Conservation (phyloP, 441 rosid genomes). For the Geranium incanum region DNA sequence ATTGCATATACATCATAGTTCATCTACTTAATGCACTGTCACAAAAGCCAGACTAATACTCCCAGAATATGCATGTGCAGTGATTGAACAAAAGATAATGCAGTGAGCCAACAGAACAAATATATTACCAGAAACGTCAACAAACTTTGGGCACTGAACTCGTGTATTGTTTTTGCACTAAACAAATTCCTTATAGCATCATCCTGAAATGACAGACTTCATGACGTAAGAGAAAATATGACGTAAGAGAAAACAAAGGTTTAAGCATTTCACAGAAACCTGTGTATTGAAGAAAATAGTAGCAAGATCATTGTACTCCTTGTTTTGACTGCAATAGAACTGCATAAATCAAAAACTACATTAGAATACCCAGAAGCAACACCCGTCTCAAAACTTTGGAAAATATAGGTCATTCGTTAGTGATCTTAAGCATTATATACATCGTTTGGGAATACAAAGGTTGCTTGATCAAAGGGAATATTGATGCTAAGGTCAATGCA, state of each 20-base stretch:
- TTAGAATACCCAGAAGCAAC: slow-evolving; percentile 17
- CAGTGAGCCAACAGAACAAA: slow-evolving; percentile 11
- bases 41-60: background rate
- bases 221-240: too few species aligned
- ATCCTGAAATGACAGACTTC: slow-evolving; percentile 53
- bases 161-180: slow-evolving; percentile 94
- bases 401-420: background rate
- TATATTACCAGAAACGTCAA: slow-evolving; percentile 79
- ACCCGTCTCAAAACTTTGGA: background rate
- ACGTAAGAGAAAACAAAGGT: slow-evolving; percentile 6
- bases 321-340: slow-evolving; percentile 78
- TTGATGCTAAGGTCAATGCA: background rate
- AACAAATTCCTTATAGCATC: slow-evolving; percentile 98
- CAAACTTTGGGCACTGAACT: slow-evolving; percentile 88
- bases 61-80: background rate
- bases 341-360: slow-evolving; percentile 28
- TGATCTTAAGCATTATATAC: background rate
- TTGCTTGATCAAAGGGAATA: background rate
- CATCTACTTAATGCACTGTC: background rate
- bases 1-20: background rate
- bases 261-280: slow-evolving; percentile 34
- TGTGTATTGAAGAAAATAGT: slow-evolving; percentile 97
- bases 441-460: background rate
- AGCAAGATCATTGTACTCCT: slow-evolving; percentile 93
- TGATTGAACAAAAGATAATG: slow-evolving; percentile 5